Evolutionary conservation across 2,329 filamentous ascomycete species (phyloP), one percentile per base, ranked within the genome.

Genomic region (Calonectria henricotiae): DNA sequence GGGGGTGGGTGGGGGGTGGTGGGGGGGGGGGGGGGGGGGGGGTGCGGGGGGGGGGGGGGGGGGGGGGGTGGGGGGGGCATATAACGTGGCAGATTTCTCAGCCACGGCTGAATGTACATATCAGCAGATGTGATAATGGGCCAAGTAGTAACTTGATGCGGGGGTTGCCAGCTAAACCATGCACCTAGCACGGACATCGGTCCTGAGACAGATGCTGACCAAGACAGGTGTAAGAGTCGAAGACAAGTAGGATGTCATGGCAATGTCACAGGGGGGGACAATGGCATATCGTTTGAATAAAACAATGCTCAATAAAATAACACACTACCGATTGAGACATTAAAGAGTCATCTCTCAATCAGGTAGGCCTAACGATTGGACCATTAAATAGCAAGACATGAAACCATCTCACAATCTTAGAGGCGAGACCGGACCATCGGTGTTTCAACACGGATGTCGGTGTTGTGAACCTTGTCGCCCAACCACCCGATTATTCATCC

Each of bases 41-140:
- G 20, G 20, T n/a, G n/a, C n/a, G 20, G 20, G 20, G 20, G 20
- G 20, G 20, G 20, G 20, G 20, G 20, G 20, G 20, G 20, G 20
- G 20, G 20, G 20, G n/a, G n/a, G n/a, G n/a, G n/a, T n/a, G 35
- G 51, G 32, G n/a, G 51, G 6, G 51, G 15, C 32, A 37, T 13
- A 25, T n/a, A 39, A 58, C 35, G 51, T 58, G 51, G 51, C 32
- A 58, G 51, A 39, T 58, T 23, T 39, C 30, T 58, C 20, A 58
- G 51, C 51, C 51, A 58, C 35, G 32, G 51, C 51, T 58, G 51
- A 58, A 58, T 39, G 51, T 58, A 58, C 51, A 25, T 11, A 39
- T 58, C 32, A 58, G 20, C 51, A 39, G 51, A 58, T n/a, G 32
- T 25, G 35, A 17, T 2, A 58, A 58, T 15, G 35, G 13, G 12